phyloP scores from a whole-genome alignment of 2,329 filamentous ascomycete species.

The Diplodia scrobiculata region DNA sequence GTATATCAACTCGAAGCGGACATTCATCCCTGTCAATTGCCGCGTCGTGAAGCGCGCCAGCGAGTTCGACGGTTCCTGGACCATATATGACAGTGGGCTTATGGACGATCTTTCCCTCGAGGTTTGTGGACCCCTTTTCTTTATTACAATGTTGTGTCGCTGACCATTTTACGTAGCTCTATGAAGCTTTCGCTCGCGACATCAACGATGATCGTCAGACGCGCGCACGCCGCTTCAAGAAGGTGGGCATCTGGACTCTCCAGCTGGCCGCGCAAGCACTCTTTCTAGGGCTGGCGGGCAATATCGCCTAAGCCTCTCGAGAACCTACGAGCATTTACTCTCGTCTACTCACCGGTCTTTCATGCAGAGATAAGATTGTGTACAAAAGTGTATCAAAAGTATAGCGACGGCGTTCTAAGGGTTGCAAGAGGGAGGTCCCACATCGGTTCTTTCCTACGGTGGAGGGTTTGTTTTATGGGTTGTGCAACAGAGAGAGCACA shows the following conservation, averaged over 20 bases:
- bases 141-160: background rate
- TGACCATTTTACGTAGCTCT: constrained; percentile 58
- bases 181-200: constrained; percentile 88
- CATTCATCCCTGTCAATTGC: constrained; percentile 93
- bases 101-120: constrained; percentile 93
- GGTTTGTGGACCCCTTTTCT: constrained; percentile 45
- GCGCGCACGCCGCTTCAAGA: constrained; percentile 82
- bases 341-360: background rate
- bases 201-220: constrained; percentile 89
- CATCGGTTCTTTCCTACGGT: background rate
- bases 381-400: constrained; percentile 24
- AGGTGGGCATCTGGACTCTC: constrained; percentile 95
- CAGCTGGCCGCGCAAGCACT: constrained; percentile 90
- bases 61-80: constrained; percentile 96
- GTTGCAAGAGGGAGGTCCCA: background rate
- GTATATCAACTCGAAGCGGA: constrained; percentile 93
- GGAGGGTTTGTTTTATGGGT: background rate
- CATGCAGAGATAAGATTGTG: constrained; percentile 9
- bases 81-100: constrained; percentile 86
- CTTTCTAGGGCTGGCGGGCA: constrained; percentile 92
- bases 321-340: background rate
- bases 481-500: background rate
- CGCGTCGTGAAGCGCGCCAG: constrained; percentile 84
- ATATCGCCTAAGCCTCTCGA: constrained; percentile 54
- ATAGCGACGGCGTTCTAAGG: constrained; percentile 24